phyloP scores from a whole-genome alignment of 73 alveolate species.

The Tetrahymena elliotti region DNA sequence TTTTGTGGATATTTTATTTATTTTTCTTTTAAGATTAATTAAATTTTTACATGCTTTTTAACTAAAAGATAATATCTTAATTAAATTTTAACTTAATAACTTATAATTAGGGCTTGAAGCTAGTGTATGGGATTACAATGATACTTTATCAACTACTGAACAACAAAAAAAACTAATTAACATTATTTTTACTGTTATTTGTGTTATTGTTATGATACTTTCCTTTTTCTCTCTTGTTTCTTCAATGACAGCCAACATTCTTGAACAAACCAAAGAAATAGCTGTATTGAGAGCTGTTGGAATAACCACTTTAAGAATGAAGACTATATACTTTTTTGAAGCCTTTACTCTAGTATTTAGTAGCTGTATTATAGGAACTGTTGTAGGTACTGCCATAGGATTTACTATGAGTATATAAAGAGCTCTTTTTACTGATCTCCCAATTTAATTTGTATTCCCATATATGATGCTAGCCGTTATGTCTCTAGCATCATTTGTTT shows the following conservation, averaged over 20 bases:
- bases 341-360: not conserved
- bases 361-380: not conserved
- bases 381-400: not conserved
- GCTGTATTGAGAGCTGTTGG: conserved; percentile 78
- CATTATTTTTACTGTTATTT: conserved; percentile 68
- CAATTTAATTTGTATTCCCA: not conserved
- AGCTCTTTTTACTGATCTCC: not conserved
- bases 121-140: conserved; percentile 35
- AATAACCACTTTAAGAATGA: not conserved
- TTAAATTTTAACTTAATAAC: not conserved
- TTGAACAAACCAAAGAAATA: conserved; percentile 90
- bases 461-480: not conserved
- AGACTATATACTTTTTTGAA: not conserved
- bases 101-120: not conserved
- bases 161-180: conserved; percentile 45
- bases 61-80: not conserved
- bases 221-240: conserved; percentile 91
- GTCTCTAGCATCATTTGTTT: not conserved
- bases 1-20: not conserved
- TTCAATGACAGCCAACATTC: conserved; percentile 92
- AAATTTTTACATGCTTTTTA: not conserved
- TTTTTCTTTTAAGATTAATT: not conserved
- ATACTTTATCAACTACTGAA: conserved; percentile 43
- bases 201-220: conserved; percentile 79
- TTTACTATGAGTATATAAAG: not conserved